phyloP scores from a whole-genome alignment of 805 yeast species.

The Kuraishia piskuri region DNA sequence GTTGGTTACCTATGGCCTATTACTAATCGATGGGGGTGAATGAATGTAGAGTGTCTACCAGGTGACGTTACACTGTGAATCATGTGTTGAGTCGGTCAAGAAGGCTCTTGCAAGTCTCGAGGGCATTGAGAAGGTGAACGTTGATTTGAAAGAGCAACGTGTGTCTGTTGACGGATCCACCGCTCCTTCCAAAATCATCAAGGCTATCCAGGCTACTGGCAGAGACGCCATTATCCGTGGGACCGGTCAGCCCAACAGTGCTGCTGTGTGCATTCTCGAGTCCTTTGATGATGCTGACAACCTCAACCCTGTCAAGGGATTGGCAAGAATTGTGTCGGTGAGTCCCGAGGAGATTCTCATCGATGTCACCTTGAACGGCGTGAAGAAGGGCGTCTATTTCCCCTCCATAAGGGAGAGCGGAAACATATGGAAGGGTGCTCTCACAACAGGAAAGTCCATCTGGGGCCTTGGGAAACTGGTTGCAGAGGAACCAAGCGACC shows the following conservation, averaged over 20 bases:
- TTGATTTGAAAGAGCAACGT: slow-evolving; percentile 50
- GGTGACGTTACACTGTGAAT: slow-evolving; percentile 73
- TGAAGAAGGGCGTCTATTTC: slow-evolving; percentile 53
- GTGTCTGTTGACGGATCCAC: slow-evolving; percentile 61
- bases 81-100: slow-evolving; percentile 56
- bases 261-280: slow-evolving; percentile 88
- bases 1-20: neutral
- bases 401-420: slow-evolving; percentile 68
- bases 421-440: slow-evolving; percentile 65
- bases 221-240: slow-evolving; percentile 91
- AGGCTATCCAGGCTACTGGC: slow-evolving; percentile 64
- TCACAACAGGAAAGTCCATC: slow-evolving; percentile 50
- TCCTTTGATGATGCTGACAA: slow-evolving; percentile 42
- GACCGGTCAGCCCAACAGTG: slow-evolving; percentile 76
- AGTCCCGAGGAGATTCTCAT: slow-evolving; percentile 44
- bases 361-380: slow-evolving; percentile 74
- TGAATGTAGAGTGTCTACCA: slow-evolving; percentile 62
- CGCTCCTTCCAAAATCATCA: slow-evolving; percentile 71
- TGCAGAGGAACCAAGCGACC: slow-evolving; percentile 24
- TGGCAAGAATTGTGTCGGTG: slow-evolving; percentile 76
- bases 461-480: slow-evolving; percentile 34
- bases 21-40: neutral
- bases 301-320: slow-evolving; percentile 66
- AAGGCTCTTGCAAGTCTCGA: slow-evolving; percentile 40
- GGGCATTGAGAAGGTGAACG: slow-evolving; percentile 42